These are phyloP conservation scores for Auriscalpium vulgare DNA, from an alignment of 768 basidiomycete species.

Conservation along the genomic window DNA sequence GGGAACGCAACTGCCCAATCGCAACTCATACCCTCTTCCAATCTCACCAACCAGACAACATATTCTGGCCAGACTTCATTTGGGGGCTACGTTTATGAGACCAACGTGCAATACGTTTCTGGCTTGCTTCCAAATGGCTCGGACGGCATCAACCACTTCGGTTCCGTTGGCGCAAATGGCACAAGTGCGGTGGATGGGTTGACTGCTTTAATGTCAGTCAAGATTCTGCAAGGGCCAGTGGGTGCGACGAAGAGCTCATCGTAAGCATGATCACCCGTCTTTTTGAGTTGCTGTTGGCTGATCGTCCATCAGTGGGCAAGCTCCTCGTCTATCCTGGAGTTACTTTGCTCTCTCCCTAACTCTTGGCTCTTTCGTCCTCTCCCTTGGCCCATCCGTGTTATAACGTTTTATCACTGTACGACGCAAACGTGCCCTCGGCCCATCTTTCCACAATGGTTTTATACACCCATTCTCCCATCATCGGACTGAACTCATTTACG, in stretches of 20 bases:
- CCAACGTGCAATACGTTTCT: conserved; percentile 55
- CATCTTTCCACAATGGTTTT: not conserved
- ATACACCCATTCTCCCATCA: too few species aligned
- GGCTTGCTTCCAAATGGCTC: conserved; percentile 68
- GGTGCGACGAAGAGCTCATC: conserved; percentile 2
- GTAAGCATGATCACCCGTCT: conserved; percentile 10
- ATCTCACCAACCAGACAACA: conserved; percentile 49
- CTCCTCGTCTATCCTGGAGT: not conserved
- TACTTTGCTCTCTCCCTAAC: not conserved
- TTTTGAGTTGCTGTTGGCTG: not conserved
- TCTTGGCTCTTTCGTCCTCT: not conserved
- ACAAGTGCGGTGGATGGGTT: conserved; percentile 73
- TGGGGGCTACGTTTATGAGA: conserved; percentile 67
- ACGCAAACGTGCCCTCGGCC: not conserved
- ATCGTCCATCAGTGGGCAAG: not conserved
- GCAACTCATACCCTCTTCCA: conserved; percentile 32
- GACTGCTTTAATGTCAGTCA: conserved; percentile 70
- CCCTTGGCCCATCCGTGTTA: not conserved
- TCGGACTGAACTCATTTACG: too few species aligned
- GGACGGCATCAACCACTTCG: conserved; percentile 60
- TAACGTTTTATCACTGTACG: not conserved
- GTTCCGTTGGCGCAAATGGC: conserved; percentile 41
- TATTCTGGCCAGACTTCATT: conserved; percentile 58
- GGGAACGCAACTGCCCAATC: conserved; percentile 64
- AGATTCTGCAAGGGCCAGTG: conserved; percentile 39